phyloP scores from a whole-genome alignment of 1,284 basidiomycete genomes.

The Hemileia vastatrix region DNA sequence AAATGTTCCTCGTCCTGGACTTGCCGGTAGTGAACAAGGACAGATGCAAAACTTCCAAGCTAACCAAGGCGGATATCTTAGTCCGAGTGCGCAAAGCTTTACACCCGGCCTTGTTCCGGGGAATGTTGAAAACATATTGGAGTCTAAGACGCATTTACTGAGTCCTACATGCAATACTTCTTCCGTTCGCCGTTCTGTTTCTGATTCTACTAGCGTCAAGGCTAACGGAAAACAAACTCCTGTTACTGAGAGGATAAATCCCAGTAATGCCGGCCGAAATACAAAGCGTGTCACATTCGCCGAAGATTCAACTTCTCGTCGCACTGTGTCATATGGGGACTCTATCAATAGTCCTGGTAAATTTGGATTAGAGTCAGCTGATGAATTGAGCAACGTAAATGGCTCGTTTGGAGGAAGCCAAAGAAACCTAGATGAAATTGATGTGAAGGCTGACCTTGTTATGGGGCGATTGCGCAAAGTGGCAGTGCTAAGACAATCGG shows the following conservation, averaged over 20 bases:
- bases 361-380: neutral
- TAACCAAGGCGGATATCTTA: constrained; percentile 13
- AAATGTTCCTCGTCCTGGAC: neutral
- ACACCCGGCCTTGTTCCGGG: neutral
- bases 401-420: neutral
- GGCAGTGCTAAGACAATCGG: constrained; percentile 5
- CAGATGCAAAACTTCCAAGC: too few relatives aligned
- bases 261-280: neutral
- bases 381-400: neutral
- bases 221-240: neutral
- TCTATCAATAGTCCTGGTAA: neutral
- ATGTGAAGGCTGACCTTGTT: constrained; percentile 9
- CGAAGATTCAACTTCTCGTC: constrained; percentile 4
- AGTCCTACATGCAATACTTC: neutral
- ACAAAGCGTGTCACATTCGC: constrained; percentile 21
- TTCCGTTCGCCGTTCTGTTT: constrained; percentile 17
- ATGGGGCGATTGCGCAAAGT: constrained; percentile 17
- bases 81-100: constrained; percentile 13
- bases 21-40: neutral
- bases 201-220: constrained; percentile 5
- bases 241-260: neutral
- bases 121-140: neutral
- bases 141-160: neutral
- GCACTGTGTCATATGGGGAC: constrained; percentile 13
- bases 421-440: neutral